These are phyloP conservation scores for Pyricularia sp. DNA, from an alignment of 2,329 filamentous ascomycete species.

Conservation along the genomic window DNA sequence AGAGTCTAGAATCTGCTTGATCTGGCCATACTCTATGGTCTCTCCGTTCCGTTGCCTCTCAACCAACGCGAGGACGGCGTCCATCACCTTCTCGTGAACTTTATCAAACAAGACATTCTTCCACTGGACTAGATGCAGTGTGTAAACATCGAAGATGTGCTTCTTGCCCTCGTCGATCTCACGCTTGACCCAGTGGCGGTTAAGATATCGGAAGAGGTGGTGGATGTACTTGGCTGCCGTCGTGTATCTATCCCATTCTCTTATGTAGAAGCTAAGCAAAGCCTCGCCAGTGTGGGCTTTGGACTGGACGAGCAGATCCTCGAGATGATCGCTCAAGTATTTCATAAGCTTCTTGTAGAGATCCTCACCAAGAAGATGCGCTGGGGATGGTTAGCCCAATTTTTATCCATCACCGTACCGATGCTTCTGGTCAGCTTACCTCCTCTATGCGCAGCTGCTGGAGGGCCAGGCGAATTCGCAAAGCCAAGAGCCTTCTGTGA, in stretches of 20 bases:
- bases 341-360: constrained; percentile 83
- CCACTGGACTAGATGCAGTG: constrained; percentile 90
- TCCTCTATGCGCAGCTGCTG: constrained; percentile 50
- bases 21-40: constrained; percentile 92
- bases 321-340: constrained; percentile 70
- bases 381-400: constrained; percentile 27
- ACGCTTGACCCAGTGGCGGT: constrained; percentile 96
- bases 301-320: constrained; percentile 56
- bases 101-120: constrained; percentile 77
- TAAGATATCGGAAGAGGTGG: constrained; percentile 90
- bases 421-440: constrained; percentile 29
- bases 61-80: constrained; percentile 82
- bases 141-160: constrained; percentile 96
- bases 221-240: constrained; percentile 95
- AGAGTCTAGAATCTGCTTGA: constrained; percentile 93
- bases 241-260: constrained; percentile 93
- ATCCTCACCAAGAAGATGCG: constrained; percentile 89
- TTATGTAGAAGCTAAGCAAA: constrained; percentile 82
- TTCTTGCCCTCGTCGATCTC: constrained; percentile 99
- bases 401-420: neutral
- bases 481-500: constrained; percentile 83
- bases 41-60: constrained; percentile 96
- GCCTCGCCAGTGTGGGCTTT: constrained; percentile 79
- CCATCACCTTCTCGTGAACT: constrained; percentile 84
- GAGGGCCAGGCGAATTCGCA: constrained; percentile 14